Base-by-base conservation (phyloP, 495 filamentous ascomycete genomes). In the Chlorociboria aeruginascens region DNA sequence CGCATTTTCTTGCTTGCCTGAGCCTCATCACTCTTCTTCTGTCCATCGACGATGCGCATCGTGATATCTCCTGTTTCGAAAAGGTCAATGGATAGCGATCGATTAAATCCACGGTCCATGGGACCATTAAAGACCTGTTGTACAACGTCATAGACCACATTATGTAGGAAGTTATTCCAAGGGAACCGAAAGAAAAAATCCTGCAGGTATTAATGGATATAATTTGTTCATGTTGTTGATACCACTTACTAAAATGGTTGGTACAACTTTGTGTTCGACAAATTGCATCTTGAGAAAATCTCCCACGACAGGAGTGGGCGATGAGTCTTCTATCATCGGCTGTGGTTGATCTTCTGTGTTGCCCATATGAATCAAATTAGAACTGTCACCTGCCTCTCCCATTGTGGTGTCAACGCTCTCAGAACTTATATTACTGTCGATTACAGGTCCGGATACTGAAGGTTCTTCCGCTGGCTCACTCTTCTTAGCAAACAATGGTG, bases 151-250 rank as follows among this genome's bases (percentile, higher is more conserved):
- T 99, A 99, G 20, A 99, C 92, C 37, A 99, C 92, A 66, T 99
- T 99, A 64, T 99, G 92, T 17, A 99, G 77, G 60, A 99, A 99
- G 63, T 99, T 99, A 61, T 99, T 99, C 92, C 92, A 99, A 3
- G 92, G 93, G 63, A 97, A 97, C 45, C 79, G 81, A 72, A 97
- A 99, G 69, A 99, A 99, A 69, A 98, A 97, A 47, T 83, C 82
- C 85, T 87, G 49, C 3, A 13, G 11, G 0, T 2, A 57, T 53
- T 46, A 50, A 35, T 46, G 31, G 40, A 34, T 34, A 40, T 13
- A 10, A 32, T 40, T 28, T 31, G 43, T 33, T 20, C 31, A 34
- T 3, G 6, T 29, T 29, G 29, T 33, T 32, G 20, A 25, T 43
- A 40, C 14, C 12, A 71, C 84, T 73, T 70, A 93, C 86, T 58